phyloP scores from a whole-genome alignment of 2,329 filamentous ascomycete genomes.

The Aspergillus pseudotamarii region DNA sequence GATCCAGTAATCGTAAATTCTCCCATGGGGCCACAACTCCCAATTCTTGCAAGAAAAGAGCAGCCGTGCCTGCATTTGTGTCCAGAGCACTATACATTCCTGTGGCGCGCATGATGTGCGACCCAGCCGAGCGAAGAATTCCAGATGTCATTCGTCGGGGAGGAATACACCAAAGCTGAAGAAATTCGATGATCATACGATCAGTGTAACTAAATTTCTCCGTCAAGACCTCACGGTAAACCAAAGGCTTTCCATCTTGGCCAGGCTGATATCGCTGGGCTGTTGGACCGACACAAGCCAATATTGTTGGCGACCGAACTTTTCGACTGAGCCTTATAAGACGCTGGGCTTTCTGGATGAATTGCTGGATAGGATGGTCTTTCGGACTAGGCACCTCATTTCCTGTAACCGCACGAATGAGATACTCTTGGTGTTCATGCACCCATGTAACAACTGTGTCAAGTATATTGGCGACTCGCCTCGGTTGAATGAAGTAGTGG shows the following conservation, averaged over 20 bases:
- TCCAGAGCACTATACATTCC: slow-evolving; percentile 56
- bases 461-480: slow-evolving; percentile 51
- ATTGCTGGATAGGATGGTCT: slow-evolving; percentile 45
- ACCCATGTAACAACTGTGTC: slow-evolving; percentile 59
- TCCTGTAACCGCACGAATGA: slow-evolving; percentile 30
- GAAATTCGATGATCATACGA: slow-evolving; percentile 56
- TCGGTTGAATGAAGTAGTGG: slow-evolving; percentile 55
- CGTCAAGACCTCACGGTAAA: slow-evolving; percentile 36
- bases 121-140: slow-evolving; percentile 53
- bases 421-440: slow-evolving; percentile 51
- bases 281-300: slow-evolving; percentile 47
- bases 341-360: slow-evolving; percentile 48
- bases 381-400: slow-evolving; percentile 28
- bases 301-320: slow-evolving; percentile 45
- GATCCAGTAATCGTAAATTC: slow-evolving; percentile 55
- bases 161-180: slow-evolving; percentile 56
- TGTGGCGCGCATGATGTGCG: slow-evolving; percentile 58
- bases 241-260: slow-evolving; percentile 29
- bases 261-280: slow-evolving; percentile 31
- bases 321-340: slow-evolving; percentile 46
- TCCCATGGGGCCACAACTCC: slow-evolving; percentile 63
- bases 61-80: slow-evolving; percentile 43
- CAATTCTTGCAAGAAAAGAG: slow-evolving; percentile 62
- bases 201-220: slow-evolving; percentile 54
- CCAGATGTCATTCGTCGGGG: slow-evolving; percentile 41